phyloP scores from a whole-genome alignment of 164 flowering plant species.

The Warburgia ugandensis region DNA sequence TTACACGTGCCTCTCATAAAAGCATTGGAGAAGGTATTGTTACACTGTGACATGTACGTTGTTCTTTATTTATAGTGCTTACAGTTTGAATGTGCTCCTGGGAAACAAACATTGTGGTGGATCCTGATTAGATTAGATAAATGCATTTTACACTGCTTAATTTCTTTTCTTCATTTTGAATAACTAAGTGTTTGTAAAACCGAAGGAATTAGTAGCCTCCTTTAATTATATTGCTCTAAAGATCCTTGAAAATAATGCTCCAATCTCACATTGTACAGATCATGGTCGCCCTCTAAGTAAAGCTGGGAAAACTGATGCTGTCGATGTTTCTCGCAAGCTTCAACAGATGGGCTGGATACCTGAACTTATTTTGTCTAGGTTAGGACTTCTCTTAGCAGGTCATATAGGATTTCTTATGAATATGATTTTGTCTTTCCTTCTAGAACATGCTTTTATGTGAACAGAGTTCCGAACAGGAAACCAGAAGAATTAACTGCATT shows the following conservation, averaged over 20 bases:
- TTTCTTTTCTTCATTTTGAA: background rate
- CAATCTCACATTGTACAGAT: constrained; percentile 31
- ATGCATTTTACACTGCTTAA: too few species aligned
- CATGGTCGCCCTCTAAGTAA: constrained; percentile 89
- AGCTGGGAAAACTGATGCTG: constrained; percentile 67
- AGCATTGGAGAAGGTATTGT: too few species aligned
- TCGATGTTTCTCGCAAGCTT: constrained; percentile 52
- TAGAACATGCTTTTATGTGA: background rate
- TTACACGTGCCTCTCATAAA: too few species aligned
- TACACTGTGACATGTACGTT: too few species aligned
- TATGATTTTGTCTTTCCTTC: background rate
- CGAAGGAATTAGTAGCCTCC: too few species aligned
- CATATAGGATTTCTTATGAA: too few species aligned
- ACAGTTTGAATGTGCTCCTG: too few species aligned
- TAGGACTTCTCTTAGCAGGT: constrained; percentile 4
- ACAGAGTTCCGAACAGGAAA: background rate
- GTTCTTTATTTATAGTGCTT: too few species aligned
- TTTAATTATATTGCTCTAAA: background rate
- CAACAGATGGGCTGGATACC: constrained; percentile 82
- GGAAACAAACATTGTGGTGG: too few species aligned
- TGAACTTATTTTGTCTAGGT: constrained; percentile 83
- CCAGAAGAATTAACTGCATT: too few species aligned
- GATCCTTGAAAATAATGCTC: background rate
- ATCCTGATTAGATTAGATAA: too few species aligned
- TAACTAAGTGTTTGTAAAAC: background rate